Base-by-base conservation (phyloP, 2,329 filamentous ascomycete genomes). In the Mollisiaceae sp. region DNA sequence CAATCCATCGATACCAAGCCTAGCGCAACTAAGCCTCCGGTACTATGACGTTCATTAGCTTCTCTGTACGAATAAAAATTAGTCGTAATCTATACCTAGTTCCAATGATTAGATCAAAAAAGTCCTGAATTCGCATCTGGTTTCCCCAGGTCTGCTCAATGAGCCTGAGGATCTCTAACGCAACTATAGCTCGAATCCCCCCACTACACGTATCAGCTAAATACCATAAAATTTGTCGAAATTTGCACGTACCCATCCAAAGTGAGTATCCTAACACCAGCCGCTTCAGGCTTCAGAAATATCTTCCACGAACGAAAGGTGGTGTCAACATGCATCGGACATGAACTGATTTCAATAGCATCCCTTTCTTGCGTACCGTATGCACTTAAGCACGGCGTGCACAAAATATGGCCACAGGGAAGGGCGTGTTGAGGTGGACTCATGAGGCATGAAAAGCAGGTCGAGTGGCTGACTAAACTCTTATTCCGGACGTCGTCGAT, bases 341-440 rank as follows among this genome's bases (percentile, higher is more conserved):
- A 57, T 5, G 55, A 39, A 22, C 36, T 57, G 14, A 57, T 57
- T 35, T 57, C 55, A 22, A 57, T 57, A 2, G 55, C 36, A 39
- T 57, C 55, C 9, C 55, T 38, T 12, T 38, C 55, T 38, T 41
- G 32, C 8, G 32, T 45, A 6, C 60, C 52, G 32, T 63, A 63
- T 14, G 52, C 38, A 4, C 27, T 15, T 27, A 63, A 22, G 18
- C 60, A 63, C 11, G 52, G 60, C 15, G 52, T 43, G 54, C 60
- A 63, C 2, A 63, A n/a, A 9, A 63, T 57, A 22, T 63, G 60
- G 18, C 60, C 60, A 39, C 60, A 63, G 18, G 60, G 52, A 15
- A 63, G 54, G 6, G 32, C 36, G 32, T 63, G 43, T 41, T 63
- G 50, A 22, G 60, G 60, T 2, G 41, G 22, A 36, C 55, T 57